Evolutionary conservation across 345 rosid genomes (phyloP), one percentile per base, ranked within the genome.

Genomic region (Jatropha curcas): DNA sequence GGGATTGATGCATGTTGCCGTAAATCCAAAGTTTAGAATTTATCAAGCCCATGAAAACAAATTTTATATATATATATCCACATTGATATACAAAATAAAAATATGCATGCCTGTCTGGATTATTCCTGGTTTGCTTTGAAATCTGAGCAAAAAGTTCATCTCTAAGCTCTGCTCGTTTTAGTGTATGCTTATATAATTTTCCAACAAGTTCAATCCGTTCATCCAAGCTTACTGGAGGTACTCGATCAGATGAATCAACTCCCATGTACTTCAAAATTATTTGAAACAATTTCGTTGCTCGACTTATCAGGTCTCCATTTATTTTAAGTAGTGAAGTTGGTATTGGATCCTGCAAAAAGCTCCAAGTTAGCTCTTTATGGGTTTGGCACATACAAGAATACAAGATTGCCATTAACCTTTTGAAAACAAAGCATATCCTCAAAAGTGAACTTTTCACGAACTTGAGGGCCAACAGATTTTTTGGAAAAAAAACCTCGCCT

Each of bases 381-480:
- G 37, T 22, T 43, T 27, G 34, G 22, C 16, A 30, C 5, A 5
- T 12, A 28, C 30, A 50, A 59, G 11, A 66, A 17, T 73, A 64
- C 43, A 35, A 25, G 4, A 57, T 25, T 62, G 6, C 45, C 34
- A 60, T 6, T 17, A 70, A 95, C 99, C 99, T 92, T 92, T 76
- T 95, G 98, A 81, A 90, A 95, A 81, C 94, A 92, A 57, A 95
- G 75, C 99, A 95, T 95, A 77, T 95, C 99, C 86, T 92, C 97
- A 68, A 95, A 89, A 7, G 98, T 90, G 84, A 88, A 90, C 71
- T 88, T 94, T 67, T 89, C 99, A 65, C 85, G 88, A 73, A 87
- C 86, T 76, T 88, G 89, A 79, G 88, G 82, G 37, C 92, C 96
- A 1, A 64, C 76, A 9, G 96, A 80, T 71, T 91, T 95, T 77